These are phyloP conservation scores for Cryptosporidium viatorum DNA, from an alignment of 169 alveolate species.

Conservation along the genomic window DNA sequence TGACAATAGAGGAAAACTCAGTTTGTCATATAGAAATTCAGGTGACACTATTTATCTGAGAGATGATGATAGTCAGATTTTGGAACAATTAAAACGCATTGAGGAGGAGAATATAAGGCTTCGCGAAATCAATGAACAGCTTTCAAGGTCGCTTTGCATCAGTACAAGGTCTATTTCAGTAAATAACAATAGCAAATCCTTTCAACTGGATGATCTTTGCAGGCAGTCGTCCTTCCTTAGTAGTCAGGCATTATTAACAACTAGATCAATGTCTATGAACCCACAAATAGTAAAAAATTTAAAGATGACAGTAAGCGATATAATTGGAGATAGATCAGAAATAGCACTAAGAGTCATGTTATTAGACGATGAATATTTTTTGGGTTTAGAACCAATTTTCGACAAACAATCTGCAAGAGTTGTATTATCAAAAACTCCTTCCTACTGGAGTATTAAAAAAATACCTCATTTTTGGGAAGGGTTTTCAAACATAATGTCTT, in stretches of 20 bases:
- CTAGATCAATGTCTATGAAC: slow-evolving; percentile 15
- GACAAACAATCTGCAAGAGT: slow-evolving; percentile 70
- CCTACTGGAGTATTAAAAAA: slow-evolving; percentile 63
- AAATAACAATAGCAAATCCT: not conserved
- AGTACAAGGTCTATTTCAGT: slow-evolving; percentile 44
- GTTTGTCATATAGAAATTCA: not conserved
- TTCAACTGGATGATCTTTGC: not conserved
- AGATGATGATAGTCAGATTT: not conserved
- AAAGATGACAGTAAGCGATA: slow-evolving; percentile 44
- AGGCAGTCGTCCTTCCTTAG: not conserved
- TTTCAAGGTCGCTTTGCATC: slow-evolving; percentile 52
- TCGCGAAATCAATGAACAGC: slow-evolving; percentile 64
- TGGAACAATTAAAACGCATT: slow-evolving; percentile 24
- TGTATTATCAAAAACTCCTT: slow-evolving; percentile 47
- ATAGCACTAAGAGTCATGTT: slow-evolving; percentile 37
- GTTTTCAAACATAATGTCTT: slow-evolving; percentile 53
- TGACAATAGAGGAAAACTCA: not conserved
- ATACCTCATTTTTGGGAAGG: slow-evolving; percentile 74
- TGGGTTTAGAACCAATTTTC: slow-evolving; percentile 55
- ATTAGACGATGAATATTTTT: slow-evolving; percentile 27
- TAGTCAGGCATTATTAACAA: not conserved
- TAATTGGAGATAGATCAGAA: slow-evolving; percentile 64
- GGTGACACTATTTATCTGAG: not conserved
- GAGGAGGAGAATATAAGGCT: slow-evolving; percentile 71
- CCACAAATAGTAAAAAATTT: slow-evolving; percentile 5